A percentile compares a stretch with the other conserved stretches of the same genome.
Conservation (phyloP, 1,284 basidiomycete genomes). For the Gymnopus androsaceus region DNA sequence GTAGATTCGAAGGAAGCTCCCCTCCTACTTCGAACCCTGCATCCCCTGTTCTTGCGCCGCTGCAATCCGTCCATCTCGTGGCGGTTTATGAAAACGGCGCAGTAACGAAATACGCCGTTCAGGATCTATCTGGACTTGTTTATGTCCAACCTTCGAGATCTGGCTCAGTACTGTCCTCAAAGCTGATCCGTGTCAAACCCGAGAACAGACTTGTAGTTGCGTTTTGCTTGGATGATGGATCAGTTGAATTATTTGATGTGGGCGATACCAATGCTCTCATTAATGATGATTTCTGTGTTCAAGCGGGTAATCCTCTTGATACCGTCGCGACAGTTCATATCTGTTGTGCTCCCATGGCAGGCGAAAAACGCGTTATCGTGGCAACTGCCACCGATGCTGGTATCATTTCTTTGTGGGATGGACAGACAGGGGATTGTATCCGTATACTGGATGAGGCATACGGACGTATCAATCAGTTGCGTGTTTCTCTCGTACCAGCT, state of each 20-base stretch:
- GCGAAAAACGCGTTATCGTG: conserved; percentile 52
- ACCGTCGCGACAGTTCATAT: conserved; percentile 53
- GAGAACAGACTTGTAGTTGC: conserved; percentile 52
- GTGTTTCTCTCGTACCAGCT: conserved; percentile 49
- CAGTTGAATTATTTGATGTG: conserved; percentile 59
- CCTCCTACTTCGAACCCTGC: conserved; percentile 34
- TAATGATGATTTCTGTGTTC: conserved; percentile 46
- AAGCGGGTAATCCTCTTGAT: conserved; percentile 59
- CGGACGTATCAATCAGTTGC: conserved; percentile 54
- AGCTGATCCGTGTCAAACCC: conserved; percentile 47
- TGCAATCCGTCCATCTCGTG: conserved; percentile 39
- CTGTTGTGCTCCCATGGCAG: conserved; percentile 52
- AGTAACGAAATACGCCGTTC: conserved; percentile 56
- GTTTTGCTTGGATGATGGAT: conserved; percentile 65
- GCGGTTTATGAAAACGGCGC: conserved; percentile 61
- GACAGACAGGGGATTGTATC: conserved; percentile 58
- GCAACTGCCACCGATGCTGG: conserved; percentile 67
- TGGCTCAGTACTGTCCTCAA: conserved; percentile 46
- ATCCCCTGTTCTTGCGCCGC: conserved; percentile 27
- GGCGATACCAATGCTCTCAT: conserved; percentile 41
- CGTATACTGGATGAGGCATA: conserved; percentile 58
- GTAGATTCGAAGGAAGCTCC: conserved; percentile 21
- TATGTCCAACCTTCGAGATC: conserved; percentile 48
- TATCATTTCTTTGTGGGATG: conserved; percentile 72
- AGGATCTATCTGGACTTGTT: conserved; percentile 35